These are phyloP conservation scores for Sorghum bicolor DNA, from an alignment of 176 grass and related monocot genomes.

Conservation along the genomic window DNA sequence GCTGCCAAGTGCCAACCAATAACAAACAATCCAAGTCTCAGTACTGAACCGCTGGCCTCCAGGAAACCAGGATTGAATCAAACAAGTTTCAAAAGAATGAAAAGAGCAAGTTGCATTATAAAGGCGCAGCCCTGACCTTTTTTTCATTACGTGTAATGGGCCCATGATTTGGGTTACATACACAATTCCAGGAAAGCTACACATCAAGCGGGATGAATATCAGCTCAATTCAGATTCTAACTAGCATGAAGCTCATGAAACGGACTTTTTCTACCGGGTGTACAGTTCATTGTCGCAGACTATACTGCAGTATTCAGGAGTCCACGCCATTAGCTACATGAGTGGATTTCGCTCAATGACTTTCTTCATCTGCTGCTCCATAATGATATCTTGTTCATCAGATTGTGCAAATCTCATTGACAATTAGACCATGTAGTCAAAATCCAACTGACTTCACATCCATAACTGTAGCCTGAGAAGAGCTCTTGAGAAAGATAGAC, in stretches of 20 bases:
- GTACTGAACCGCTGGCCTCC: no score
- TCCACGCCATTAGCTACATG: not conserved
- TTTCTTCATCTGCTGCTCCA: not conserved
- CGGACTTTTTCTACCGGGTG: not conserved
- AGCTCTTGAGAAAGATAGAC: not conserved
- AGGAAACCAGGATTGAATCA: no score
- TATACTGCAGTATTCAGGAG: not conserved
- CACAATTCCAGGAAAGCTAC: conserved; percentile 26
- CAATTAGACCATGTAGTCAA: not conserved
- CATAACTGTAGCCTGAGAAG: not conserved
- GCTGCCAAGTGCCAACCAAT: no score
- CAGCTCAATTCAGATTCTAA: conserved; percentile 1
- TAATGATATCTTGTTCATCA: not conserved
- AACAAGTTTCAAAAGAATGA: no score
- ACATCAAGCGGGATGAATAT: conserved; percentile 7
- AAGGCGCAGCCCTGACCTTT: not conserved
- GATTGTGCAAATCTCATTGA: not conserved
- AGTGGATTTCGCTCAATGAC: not conserved
- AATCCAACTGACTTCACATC: not conserved
- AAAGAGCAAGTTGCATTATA: not conserved
- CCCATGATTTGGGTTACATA: conserved; percentile 19
- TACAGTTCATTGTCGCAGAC: not conserved
- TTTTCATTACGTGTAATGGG: not conserved
- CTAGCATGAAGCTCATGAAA: conserved; percentile 31
- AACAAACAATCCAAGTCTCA: no score